These are phyloP conservation scores for Thalassiosira livingstoniorum DNA, from an alignment of 352 stramenopile species.

Conservation along the genomic window DNA sequence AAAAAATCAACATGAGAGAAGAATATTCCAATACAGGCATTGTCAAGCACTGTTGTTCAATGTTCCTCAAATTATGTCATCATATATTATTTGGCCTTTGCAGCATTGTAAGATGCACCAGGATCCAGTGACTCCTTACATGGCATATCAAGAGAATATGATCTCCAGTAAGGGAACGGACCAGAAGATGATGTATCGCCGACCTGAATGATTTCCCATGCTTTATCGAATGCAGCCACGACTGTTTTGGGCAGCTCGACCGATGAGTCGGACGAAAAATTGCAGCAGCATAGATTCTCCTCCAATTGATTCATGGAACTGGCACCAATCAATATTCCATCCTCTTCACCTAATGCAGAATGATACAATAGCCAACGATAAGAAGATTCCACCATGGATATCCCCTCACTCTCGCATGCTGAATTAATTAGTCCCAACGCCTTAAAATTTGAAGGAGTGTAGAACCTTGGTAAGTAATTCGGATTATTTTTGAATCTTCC, in stretches of 20 bases:
- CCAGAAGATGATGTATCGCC: slow-evolving; percentile 26
- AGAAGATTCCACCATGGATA: slow-evolving; percentile 83
- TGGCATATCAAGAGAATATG: slow-evolving; percentile 84
- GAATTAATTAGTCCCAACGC: slow-evolving; percentile 79
- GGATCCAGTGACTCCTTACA: slow-evolving; percentile 73
- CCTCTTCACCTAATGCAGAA: slow-evolving; percentile 72
- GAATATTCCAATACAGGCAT: too few species aligned
- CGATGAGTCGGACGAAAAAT: slow-evolving; percentile 43
- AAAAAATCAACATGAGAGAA: too few species aligned
- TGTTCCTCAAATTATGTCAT: too few species aligned
- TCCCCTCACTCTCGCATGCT: slow-evolving; percentile 73
- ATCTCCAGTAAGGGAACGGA: slow-evolving; percentile 85
- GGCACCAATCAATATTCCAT: slow-evolving; percentile 86
- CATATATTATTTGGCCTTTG: slow-evolving; percentile 67
- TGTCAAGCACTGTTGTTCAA: too few species aligned
- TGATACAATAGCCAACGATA: slow-evolving; percentile 87
- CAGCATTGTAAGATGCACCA: slow-evolving; percentile 79
- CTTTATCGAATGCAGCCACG: slow-evolving; percentile 81
- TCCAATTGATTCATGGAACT: slow-evolving; percentile 84
- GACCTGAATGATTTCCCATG: slow-evolving; percentile 76
- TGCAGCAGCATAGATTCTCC: slow-evolving; percentile 80
- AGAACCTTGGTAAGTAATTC: slow-evolving; percentile 88
- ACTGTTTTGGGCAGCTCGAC: slow-evolving; percentile 65
- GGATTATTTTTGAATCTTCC: slow-evolving; percentile 86
- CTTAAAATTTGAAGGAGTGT: slow-evolving; percentile 85